A percentile compares a stretch with the other conserved stretches of the same genome.
These are phyloP conservation scores for Trypanosoma avium DNA, from an alignment of 208 protist species.

Conservation along the genomic window DNA sequence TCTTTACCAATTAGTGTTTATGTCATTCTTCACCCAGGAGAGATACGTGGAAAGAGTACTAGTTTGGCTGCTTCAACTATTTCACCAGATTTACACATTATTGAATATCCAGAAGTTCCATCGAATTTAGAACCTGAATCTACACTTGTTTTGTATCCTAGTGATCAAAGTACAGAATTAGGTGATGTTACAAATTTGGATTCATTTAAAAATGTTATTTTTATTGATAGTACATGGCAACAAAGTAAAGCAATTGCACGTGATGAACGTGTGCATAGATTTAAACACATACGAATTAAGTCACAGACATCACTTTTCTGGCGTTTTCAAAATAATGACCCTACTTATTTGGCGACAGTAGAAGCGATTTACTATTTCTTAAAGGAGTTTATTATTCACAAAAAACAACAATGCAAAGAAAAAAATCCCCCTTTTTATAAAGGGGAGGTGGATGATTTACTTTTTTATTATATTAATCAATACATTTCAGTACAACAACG, in stretches of 20 bases:
- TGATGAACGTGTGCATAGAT: constrained; percentile 65
- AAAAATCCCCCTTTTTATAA: constrained; percentile 47
- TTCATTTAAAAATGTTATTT: constrained; percentile 85
- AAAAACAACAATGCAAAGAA: constrained; percentile 33
- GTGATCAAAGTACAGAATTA: constrained; percentile 68
- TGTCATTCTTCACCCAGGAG: constrained; percentile 86
- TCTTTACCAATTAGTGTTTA: constrained; percentile 81
- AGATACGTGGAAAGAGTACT: constrained; percentile 92
- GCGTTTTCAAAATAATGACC: constrained; percentile 93
- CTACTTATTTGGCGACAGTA: constrained; percentile 91
- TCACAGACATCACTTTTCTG: constrained; percentile 92
- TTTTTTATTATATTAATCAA: constrained; percentile 95
- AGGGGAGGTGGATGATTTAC: constrained; percentile 93
- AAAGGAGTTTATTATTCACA: constrained; percentile 79
- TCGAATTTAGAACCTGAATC: constrained; percentile 50
- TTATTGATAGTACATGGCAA: constrained; percentile 95
- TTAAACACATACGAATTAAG: constrained; percentile 83
- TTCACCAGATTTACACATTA: constrained; percentile 83
- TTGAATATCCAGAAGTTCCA: constrained; percentile 71
- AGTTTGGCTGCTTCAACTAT: constrained; percentile 90
- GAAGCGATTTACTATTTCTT: constrained; percentile 96
- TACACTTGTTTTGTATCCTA: constrained; percentile 89
- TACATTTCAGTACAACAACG: constrained; percentile 91
- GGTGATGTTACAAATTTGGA: constrained; percentile 67
- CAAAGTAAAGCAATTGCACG: constrained; percentile 88